Conservation (phyloP, 331 rosid genomes). For the Rhamnella rubrinervis region DNA sequence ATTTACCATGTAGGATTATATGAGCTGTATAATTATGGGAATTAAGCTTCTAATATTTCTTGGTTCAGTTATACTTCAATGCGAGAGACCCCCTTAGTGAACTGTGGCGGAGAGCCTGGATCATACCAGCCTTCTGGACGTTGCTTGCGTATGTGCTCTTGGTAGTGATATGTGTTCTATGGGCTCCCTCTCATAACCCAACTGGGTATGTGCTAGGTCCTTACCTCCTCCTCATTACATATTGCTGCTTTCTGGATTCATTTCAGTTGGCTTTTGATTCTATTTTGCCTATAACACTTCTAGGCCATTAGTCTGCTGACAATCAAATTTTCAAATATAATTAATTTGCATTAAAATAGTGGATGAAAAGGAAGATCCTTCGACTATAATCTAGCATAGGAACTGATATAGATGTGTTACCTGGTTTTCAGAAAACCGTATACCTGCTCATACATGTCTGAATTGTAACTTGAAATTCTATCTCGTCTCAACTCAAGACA, state of each 20-base stretch:
- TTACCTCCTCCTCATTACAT: slow-evolving; percentile 8
- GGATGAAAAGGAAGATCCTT: neutral
- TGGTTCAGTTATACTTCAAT: slow-evolving; percentile 76
- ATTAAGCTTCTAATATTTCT: slow-evolving; percentile 24
- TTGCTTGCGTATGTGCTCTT: slow-evolving; percentile 61
- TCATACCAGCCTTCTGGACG: slow-evolving; percentile 81
- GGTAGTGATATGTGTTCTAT: slow-evolving; percentile 61
- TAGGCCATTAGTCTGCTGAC: neutral
- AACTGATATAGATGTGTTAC: neutral
- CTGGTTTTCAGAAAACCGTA: neutral
- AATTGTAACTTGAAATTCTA: neutral
- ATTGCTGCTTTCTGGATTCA: neutral
- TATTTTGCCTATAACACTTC: neutral
- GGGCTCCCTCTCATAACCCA: slow-evolving; percentile 81
- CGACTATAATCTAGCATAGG: neutral
- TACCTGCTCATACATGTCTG: neutral
- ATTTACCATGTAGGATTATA: neutral
- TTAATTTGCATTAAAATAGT: neutral
- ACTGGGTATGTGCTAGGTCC: slow-evolving; percentile 46
- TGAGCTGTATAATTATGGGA: neutral
- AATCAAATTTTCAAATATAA: neutral
- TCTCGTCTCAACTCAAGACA: neutral
- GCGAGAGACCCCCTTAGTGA: slow-evolving; percentile 76
- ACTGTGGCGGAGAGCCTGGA: slow-evolving; percentile 81
- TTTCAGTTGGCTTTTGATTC: slow-evolving; percentile 1